A percentile compares a stretch with the other conserved stretches of the same genome.
These are phyloP conservation scores for Pseudophaeomoniella oleicola DNA, from an alignment of 2,329 filamentous ascomycete genomes.

Conservation along the genomic window DNA sequence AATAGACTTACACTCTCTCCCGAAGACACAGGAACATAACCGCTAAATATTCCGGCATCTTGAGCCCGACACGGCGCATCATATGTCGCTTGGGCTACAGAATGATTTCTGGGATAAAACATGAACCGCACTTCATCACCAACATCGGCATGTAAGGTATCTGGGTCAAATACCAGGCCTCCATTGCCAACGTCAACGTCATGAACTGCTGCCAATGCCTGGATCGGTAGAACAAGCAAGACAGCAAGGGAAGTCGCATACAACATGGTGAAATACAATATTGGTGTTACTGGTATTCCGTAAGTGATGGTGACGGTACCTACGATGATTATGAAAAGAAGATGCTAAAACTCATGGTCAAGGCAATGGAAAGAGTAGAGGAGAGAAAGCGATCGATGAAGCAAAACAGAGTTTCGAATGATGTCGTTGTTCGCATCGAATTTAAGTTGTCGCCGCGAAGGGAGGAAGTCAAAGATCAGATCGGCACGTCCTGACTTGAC, in stretches of 20 bases:
- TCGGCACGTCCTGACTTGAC: too few species aligned
- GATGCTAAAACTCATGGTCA: too few species aligned
- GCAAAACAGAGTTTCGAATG: too few species aligned
- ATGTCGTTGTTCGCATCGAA: too few species aligned
- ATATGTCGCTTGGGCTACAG: constrained; percentile 35
- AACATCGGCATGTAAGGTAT: constrained; percentile 25
- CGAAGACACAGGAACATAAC: not conserved
- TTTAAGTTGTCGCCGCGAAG: too few species aligned
- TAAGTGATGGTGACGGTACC: too few species aligned
- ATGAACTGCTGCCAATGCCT: constrained; percentile 2
- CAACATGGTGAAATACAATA: not conserved
- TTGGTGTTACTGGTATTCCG: too few species aligned
- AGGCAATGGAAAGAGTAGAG: too few species aligned
- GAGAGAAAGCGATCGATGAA: too few species aligned
- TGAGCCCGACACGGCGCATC: constrained; percentile 32
- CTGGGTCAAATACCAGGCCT: constrained; percentile 28
- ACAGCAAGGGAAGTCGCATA: not conserved
- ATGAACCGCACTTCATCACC: constrained; percentile 40
- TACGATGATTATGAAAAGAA: too few species aligned
- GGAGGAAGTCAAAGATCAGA: too few species aligned
- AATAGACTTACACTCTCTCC: constrained; percentile 1
- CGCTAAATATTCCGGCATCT: not conserved
- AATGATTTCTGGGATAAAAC: constrained; percentile 36
- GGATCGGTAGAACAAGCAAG: not conserved
- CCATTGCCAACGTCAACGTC: constrained; percentile 12